Evolutionary conservation across 306 rosid genomes (phyloP).

Genomic region (Prunus mongolica): DNA sequence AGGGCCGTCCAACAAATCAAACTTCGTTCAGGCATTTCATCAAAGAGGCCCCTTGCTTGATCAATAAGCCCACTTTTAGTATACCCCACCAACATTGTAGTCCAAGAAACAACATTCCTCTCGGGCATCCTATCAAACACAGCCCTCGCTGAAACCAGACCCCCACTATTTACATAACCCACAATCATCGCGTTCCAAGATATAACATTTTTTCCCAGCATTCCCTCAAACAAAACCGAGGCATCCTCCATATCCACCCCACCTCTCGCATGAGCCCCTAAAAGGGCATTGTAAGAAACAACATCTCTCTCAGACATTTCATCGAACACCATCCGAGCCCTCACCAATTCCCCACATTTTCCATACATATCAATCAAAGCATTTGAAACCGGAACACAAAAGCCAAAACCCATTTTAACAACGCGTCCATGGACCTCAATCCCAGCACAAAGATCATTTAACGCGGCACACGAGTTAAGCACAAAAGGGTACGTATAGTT

Average conservation of each 20-base stretch:
- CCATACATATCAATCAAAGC: constrained; percentile 30
- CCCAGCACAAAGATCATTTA: not conserved
- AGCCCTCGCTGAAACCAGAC: constrained; percentile 8
- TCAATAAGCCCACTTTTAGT: constrained; percentile 6
- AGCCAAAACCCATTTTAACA: constrained; percentile 20
- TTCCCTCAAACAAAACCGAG: not conserved
- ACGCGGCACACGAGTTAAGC: constrained; percentile 16
- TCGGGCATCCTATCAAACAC: constrained; percentile 20
- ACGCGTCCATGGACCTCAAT: constrained; percentile 22
- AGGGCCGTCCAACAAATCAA: constrained; percentile 31
- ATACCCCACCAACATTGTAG: constrained; percentile 20
- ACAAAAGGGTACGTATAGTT: constrained; percentile 14
- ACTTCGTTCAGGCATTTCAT: constrained; percentile 18
- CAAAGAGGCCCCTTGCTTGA: constrained; percentile 10
- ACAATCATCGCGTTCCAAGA: constrained; percentile 30
- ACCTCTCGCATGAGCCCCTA: constrained; percentile 18
- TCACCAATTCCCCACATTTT: constrained; percentile 5
- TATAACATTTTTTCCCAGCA: not conserved
- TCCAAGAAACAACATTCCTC: constrained; percentile 21
- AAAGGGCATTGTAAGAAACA: constrained; percentile 20
- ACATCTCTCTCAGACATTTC: constrained; percentile 20
- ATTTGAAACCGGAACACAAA: constrained; percentile 10
- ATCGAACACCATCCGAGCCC: constrained; percentile 13
- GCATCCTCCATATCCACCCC: constrained; percentile 14
- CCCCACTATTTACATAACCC: constrained; percentile 24